A percentile compares a stretch with the other conserved stretches of the same genome.
These are phyloP conservation scores for Orobanche coerulescens DNA, from an alignment of 257 asterid species.

Conservation along the genomic window DNA sequence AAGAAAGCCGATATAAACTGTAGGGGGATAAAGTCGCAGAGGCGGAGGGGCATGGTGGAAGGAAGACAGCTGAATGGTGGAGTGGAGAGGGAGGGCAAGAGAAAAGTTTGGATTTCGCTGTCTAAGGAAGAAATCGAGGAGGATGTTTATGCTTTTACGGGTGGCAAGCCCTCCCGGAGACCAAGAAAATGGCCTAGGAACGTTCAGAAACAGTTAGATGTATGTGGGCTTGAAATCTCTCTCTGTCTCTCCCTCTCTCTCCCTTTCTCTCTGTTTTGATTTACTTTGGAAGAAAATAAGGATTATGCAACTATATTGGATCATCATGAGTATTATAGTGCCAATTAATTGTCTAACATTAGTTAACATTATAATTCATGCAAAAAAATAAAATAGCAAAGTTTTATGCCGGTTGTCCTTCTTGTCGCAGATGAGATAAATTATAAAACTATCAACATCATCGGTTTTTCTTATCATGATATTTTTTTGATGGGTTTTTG, in stretches of 20 bases:
- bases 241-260: not conserved
- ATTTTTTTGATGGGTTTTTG: not conserved
- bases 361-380: too few species aligned
- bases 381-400: too few species aligned
- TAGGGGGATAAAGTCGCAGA: conserved; percentile 27
- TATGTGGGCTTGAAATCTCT: conserved; percentile 21
- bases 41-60: conserved; percentile 33
- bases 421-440: too few species aligned
- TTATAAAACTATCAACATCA: too few species aligned
- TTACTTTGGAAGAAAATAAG: not conserved
- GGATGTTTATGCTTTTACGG: conserved; percentile 75
- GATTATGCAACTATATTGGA: too few species aligned
- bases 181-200: conserved; percentile 66
- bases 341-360: too few species aligned
- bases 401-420: too few species aligned
- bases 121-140: conserved; percentile 90
- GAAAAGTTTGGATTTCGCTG: conserved; percentile 71
- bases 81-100: conserved; percentile 38
- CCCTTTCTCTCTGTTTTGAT: not conserved
- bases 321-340: too few species aligned
- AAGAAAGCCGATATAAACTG: conserved; percentile 17
- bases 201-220: conserved; percentile 74
- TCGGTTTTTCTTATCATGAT: not conserved
- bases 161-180: conserved; percentile 65
- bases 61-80: conserved; percentile 35